Evolutionary conservation across 495 filamentous ascomycete species (phyloP), one percentile per base, ranked within the genome.

Genomic region (Hyaloscypha hepaticicola): DNA sequence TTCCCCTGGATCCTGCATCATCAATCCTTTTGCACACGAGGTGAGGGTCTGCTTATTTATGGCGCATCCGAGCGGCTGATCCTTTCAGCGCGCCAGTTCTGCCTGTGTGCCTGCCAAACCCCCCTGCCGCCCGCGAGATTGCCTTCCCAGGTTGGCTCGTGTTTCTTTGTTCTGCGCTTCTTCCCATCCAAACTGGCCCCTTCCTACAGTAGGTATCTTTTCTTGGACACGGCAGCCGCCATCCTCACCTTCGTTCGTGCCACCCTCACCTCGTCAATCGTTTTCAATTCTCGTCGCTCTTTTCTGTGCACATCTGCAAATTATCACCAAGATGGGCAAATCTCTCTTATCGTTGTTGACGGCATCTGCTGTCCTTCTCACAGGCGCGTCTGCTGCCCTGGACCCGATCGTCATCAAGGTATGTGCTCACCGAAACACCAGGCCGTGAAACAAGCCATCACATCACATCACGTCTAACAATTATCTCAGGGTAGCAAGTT

Each of bases 401-500:
- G 72, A 83, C 52, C 70, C 71, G 24, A 70, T 73, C 58, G 66
- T 73, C 45, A 73, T 73, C 61, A 76, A 78, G 65, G 76, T 77
- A 56, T 66, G 72, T 33, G 51, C 29, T 33, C 45, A 55, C 50
- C 25, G 19, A 19, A 34, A 28, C 11, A 25, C 34, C 25, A 19
- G 4, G 38, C 31, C 57, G 22, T 29, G 19, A 38, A 21, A n/a
- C n/a, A n/a, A n/a, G n/a, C n/a, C n/a, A n/a, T 8, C 38, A 16
- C 14, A 16, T 45, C 7, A 6, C 8, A 51, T 26, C 11, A 27
- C 19, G 25, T 22, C 28, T 63, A 29, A 64, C 56, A 41, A 19
- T 5, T 16, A 48, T 41, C 27, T 2, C 60, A 72, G 70, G 70
- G 70, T 51, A 91, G 90, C 78, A 69, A 69, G 55, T 72, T 72